phyloP scores from a whole-genome alignment of 257 asterid genomes.

The Sherardia arvensis region DNA sequence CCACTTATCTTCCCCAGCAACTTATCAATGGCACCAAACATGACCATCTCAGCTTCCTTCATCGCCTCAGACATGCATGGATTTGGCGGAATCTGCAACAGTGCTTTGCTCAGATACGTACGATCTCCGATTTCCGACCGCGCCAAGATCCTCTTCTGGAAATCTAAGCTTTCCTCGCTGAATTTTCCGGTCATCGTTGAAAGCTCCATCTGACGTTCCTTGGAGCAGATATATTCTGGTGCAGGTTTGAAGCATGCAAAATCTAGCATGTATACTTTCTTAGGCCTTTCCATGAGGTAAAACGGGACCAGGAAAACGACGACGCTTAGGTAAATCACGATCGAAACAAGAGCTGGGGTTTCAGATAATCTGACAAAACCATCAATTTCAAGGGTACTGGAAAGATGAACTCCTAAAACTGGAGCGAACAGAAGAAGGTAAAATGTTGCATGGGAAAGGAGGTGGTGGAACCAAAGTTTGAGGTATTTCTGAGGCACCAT shows the following conservation, averaged over 20 bases:
- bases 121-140: constrained; percentile 23
- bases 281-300: neutral
- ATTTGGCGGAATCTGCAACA: constrained; percentile 15
- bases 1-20: constrained; percentile 1
- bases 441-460: constrained; percentile 1
- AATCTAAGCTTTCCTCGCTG: constrained; percentile 20
- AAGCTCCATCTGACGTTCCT: neutral
- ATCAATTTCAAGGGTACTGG: neutral
- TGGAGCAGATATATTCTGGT: constrained; percentile 1
- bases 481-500: neutral
- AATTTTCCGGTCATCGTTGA: constrained; percentile 12
- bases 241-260: constrained; percentile 15
- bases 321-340: neutral
- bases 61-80: constrained; percentile 18
- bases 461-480: constrained; percentile 7
- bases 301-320: neutral
- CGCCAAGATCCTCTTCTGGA: constrained; percentile 25
- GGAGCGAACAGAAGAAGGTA: neutral
- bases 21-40: constrained; percentile 1
- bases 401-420: neutral
- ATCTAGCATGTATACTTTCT: constrained; percentile 4
- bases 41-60: constrained; percentile 8
- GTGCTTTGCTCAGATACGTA: constrained; percentile 15
- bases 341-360: too few relatives aligned
- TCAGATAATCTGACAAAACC: neutral